A percentile compares a stretch with the other conserved stretches of the same genome.
These are phyloP conservation scores for Malania oleifera DNA, from an alignment of 164 flowering plant species.

Conservation along the genomic window DNA sequence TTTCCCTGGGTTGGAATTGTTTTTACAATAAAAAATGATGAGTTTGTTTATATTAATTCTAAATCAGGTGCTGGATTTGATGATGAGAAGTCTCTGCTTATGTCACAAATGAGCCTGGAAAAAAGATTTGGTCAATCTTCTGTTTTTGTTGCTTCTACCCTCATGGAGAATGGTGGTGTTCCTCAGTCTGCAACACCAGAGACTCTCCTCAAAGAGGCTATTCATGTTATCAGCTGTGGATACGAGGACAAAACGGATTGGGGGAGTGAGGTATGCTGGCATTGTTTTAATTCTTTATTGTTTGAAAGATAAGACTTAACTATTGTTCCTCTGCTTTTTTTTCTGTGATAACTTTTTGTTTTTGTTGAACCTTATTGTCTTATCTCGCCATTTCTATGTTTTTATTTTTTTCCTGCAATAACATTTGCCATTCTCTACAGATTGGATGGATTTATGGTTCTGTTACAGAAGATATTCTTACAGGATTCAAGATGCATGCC, in stretches of 20 bases:
- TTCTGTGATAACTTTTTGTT: no score
- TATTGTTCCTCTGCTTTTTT: no score
- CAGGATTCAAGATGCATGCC: slow-evolving; percentile 89
- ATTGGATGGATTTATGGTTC: slow-evolving; percentile 86
- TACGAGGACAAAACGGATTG: slow-evolving; percentile 85
- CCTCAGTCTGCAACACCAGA: slow-evolving; percentile 82
- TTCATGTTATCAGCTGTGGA: slow-evolving; percentile 90
- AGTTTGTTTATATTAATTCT: not conserved
- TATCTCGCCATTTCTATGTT: no score
- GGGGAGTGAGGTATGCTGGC: slow-evolving; percentile 62
- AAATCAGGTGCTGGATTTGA: slow-evolving; percentile 64
- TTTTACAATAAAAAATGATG: no score
- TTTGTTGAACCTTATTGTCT: no score
- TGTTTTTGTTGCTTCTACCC: slow-evolving; percentile 84
- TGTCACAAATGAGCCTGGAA: slow-evolving; percentile 86
- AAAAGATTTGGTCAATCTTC: slow-evolving; percentile 83
- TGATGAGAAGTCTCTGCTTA: slow-evolving; percentile 72
- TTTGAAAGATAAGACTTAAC: no score
- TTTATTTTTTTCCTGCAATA: no score
- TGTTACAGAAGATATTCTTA: slow-evolving; percentile 72
- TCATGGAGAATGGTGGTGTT: slow-evolving; percentile 89
- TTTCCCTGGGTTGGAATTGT: no score
- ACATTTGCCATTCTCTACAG: slow-evolving; percentile 25
- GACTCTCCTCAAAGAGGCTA: slow-evolving; percentile 80
- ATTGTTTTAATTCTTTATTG: no score